Conservation (phyloP, 108 stramenopile genomes). For the Aurantiochytrium sp. region DNA sequence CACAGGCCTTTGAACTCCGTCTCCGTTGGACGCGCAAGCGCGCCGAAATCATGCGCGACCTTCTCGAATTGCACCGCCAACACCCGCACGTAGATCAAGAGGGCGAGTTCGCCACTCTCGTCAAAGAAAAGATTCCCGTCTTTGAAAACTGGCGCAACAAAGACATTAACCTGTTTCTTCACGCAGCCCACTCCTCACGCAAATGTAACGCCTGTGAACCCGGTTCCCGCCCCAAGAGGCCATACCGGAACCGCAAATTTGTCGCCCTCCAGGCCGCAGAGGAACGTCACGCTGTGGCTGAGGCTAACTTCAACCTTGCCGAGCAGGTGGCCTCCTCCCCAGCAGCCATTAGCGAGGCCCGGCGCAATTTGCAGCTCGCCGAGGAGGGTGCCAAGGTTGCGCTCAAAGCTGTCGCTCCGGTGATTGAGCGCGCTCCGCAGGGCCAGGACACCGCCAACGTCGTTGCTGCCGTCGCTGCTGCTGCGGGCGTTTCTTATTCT, state of each 20-base stretch:
- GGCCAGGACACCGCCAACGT: background rate
- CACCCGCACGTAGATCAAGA: background rate
- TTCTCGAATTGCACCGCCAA: background rate
- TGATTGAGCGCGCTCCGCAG: background rate
- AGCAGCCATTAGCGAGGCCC: background rate
- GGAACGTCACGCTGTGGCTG: background rate
- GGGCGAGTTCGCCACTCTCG: background rate
- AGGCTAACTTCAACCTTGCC: background rate
- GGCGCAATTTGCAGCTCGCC: background rate
- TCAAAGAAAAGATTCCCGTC: background rate
- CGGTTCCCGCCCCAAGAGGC: background rate
- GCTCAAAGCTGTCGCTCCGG: background rate
- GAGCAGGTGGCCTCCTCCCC: background rate
- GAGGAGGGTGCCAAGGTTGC: background rate
- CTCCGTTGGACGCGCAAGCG: background rate
- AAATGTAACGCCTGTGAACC: background rate
- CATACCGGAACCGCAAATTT: background rate
- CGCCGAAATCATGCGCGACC: background rate
- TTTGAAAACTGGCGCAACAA: background rate
- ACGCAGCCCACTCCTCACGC: background rate
- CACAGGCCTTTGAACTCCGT: background rate
- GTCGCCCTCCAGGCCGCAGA: background rate
- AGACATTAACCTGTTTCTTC: background rate
- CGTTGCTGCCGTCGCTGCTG: background rate
- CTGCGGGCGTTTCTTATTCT: background rate